Conservation (phyloP, 495 filamentous ascomycete genomes). For the Xylaria curta region DNA sequence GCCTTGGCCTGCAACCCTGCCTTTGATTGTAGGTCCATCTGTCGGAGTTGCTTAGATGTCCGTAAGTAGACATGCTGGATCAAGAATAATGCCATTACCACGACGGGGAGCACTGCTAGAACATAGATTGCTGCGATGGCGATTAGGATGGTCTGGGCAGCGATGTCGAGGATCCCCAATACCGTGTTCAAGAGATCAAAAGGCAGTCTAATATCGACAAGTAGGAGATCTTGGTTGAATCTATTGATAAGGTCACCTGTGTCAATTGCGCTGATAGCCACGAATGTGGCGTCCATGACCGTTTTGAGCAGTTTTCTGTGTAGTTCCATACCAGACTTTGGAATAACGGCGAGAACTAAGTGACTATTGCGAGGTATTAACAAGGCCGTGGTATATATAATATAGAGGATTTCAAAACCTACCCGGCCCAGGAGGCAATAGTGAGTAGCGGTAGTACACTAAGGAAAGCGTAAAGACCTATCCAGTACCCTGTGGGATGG, state of each 20-base stretch:
- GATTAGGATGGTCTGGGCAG: constrained; percentile 16
- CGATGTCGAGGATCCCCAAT: constrained; percentile 18
- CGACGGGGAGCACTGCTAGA: constrained; percentile 30
- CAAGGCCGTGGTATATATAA: neutral
- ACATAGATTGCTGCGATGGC: constrained; percentile 22
- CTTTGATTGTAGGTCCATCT: constrained; percentile 60
- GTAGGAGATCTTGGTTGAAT: constrained; percentile 30
- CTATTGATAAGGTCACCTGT: constrained; percentile 23
- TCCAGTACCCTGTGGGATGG: constrained; percentile 26
- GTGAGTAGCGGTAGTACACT: constrained; percentile 8
- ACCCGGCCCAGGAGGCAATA: constrained; percentile 12
- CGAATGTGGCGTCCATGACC: constrained; percentile 27
- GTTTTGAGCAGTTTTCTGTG: constrained; percentile 24
- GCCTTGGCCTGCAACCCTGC: constrained; percentile 50
- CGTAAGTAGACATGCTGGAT: constrained; percentile 57
- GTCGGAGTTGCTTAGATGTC: constrained; percentile 56
- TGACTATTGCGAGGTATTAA: neutral
- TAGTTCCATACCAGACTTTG: constrained; percentile 24
- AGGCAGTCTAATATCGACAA: constrained; percentile 30
- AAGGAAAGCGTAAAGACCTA: constrained; percentile 26
- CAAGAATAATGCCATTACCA: constrained; percentile 42
- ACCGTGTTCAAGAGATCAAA: constrained; percentile 26
- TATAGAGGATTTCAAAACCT: neutral
- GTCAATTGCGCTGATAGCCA: constrained; percentile 16
- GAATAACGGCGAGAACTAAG: constrained; percentile 17